These are phyloP conservation scores for Aegle marmelos DNA, from an alignment of 345 rosid species.

Conservation along the genomic window DNA sequence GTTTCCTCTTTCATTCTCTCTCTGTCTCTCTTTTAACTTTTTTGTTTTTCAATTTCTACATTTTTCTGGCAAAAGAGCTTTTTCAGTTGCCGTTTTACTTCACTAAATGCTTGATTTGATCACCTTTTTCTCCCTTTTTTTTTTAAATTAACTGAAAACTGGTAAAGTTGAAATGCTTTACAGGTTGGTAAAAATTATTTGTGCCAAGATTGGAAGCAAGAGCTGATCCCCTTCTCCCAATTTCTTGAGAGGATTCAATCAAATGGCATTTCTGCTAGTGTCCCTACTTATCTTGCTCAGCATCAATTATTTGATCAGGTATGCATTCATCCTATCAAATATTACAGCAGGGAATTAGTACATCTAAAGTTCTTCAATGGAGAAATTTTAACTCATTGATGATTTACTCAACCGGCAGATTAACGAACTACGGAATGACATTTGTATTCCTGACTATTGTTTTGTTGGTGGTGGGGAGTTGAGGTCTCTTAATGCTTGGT, in stretches of 20 bases:
- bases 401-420: constrained; percentile 47
- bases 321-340: not conserved
- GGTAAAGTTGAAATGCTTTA: constrained; percentile 59
- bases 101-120: not conserved
- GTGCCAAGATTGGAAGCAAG: constrained; percentile 95
- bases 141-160: constrained; percentile 37
- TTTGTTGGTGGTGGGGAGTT: constrained; percentile 92
- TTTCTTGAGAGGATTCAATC: constrained; percentile 79
- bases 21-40: not conserved
- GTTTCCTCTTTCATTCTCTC: not conserved
- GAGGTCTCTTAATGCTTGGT: constrained; percentile 90
- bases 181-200: constrained; percentile 97
- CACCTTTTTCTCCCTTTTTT: not conserved
- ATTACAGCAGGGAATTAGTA: not conserved
- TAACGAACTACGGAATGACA: constrained; percentile 74
- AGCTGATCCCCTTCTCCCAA: constrained; percentile 85
- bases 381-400: constrained; percentile 14
- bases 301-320: constrained; percentile 97
- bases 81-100: not conserved
- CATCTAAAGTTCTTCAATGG: constrained; percentile 9
- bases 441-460: constrained; percentile 91
- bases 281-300: constrained; percentile 89
- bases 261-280: constrained; percentile 36
- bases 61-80: not conserved
- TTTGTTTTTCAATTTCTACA: not conserved